Conservation (phyloP, 495 filamentous ascomycete genomes). For the Astrothelium macrocarpum region DNA sequence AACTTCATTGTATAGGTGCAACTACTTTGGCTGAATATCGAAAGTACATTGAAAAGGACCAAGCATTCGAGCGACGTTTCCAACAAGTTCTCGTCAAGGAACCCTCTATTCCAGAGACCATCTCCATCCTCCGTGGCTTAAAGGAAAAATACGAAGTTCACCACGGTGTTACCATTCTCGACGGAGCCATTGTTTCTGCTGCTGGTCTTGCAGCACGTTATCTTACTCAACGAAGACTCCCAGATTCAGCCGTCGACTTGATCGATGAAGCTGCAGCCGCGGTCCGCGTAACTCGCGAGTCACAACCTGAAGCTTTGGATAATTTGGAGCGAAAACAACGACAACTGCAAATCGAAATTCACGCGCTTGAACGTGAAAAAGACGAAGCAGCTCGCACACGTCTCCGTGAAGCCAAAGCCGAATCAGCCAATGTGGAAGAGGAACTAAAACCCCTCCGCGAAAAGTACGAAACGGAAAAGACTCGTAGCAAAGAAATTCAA, state of each 20-base stretch:
- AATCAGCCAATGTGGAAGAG: conserved; percentile 84
- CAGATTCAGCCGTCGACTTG: conserved; percentile 92
- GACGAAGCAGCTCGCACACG: conserved; percentile 83
- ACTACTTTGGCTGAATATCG: conserved; percentile 92
- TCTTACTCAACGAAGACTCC: conserved; percentile 78
- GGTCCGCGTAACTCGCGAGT: conserved; percentile 87
- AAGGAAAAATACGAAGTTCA: conserved; percentile 98
- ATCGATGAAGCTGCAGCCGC: conserved; percentile 95
- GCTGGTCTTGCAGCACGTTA: conserved; percentile 86
- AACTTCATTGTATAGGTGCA: conserved; percentile 95
- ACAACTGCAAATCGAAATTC: conserved; percentile 92
- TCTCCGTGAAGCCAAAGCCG: conserved; percentile 70
- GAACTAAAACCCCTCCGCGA: conserved; percentile 85
- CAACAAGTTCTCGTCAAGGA: conserved; percentile 96
- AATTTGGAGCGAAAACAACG: conserved; percentile 79
- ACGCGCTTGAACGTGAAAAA: conserved; percentile 85
- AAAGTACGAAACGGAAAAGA: conserved; percentile 89
- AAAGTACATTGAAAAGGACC: conserved; percentile 98
- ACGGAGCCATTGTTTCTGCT: conserved; percentile 83
- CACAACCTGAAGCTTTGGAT: conserved; percentile 88
- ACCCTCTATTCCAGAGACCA: conserved; percentile 74
- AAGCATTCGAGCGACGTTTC: conserved; percentile 95
- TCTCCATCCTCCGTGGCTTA: conserved; percentile 91
- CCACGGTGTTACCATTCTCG: conserved; percentile 91
- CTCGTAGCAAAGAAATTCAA: conserved; percentile 79